Base-by-base conservation (phyloP, 2,329 filamentous ascomycete genomes). In the Alternaria novae-zelandiae region DNA sequence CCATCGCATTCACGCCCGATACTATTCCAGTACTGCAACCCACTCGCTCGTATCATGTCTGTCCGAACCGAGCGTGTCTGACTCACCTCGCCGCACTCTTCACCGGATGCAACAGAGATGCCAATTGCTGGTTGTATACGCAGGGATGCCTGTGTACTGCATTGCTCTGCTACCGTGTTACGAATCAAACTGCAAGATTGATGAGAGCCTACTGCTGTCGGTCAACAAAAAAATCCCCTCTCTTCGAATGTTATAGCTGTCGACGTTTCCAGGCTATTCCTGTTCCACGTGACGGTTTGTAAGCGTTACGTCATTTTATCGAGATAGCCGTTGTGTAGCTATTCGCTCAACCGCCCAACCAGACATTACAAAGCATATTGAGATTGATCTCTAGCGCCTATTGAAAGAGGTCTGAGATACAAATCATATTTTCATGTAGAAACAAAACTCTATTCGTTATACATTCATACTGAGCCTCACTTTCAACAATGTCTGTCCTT, bases 401-500 rank as follows among this genome's bases (percentile, higher is more conserved):
- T 32, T 4, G 30, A 32, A 8, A 15, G 15, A 32, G 30, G 30
- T 13, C 30, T 32, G 13, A 32, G 30, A 32, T 15, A 15, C 30
- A 15, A 32, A 32, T 15, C 13, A 32, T 13, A 8, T 32, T 32
- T 32, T 32, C 30, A 41, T 41, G 36, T 41, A 41, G 5, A 8
- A 41, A 41, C 36, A 17, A 17, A 41, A 41, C 12, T 23, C 17
- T 15, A 30, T 43, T 4, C 17, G 11, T 70, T 0, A 80, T 68
- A 3, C 36, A 17, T 41, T 17, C 36, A 41, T 17, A 41, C 36
- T 41, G 9, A 41, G 36, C 36, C 36, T 20, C 21, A 47, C 44
- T 23, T 23, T 10, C 70, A 20, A 47, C 44, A n/a, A 77, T 76
- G 74, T 53, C 69, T 49, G 75, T 86, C 54, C 80, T 86, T 28